Percentiles rank a stretch among this genome's conserved stretches.
Evolutionary conservation across 192 early-diverging fungal genomes (phyloP).

Genomic region (Mortierella claussenii): DNA sequence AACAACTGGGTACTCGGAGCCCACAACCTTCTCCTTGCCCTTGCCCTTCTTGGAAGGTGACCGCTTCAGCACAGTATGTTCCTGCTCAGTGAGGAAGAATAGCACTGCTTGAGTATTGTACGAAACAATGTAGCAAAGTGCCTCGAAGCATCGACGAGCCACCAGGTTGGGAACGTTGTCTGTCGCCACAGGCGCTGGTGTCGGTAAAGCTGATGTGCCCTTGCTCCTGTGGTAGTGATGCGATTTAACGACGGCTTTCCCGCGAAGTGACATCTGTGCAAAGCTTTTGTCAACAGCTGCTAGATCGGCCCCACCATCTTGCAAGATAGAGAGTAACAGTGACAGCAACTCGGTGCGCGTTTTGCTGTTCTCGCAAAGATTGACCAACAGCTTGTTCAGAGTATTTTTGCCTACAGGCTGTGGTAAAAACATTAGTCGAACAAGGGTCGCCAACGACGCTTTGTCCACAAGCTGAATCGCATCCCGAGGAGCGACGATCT

Average conservation of each 20-base stretch:
- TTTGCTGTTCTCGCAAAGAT: constrained; percentile 90
- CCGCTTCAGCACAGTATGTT: constrained; percentile 64
- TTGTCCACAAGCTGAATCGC: constrained; percentile 86
- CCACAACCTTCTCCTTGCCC: constrained; percentile 66
- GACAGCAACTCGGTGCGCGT: constrained; percentile 87
- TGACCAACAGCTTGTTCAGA: constrained; percentile 76
- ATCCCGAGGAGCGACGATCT: constrained; percentile 63
- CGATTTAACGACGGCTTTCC: constrained; percentile 60
- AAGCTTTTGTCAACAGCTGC: constrained; percentile 81
- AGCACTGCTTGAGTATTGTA: constrained; percentile 81
- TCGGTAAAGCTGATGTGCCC: constrained; percentile 16
- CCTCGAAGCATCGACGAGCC: constrained; percentile 88
- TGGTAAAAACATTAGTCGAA: constrained; percentile 90
- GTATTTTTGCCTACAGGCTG: constrained; percentile 75
- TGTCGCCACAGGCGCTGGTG: constrained; percentile 38
- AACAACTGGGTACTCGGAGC: constrained; percentile 76
- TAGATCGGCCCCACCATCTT: constrained; percentile 82
- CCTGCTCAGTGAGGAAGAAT: constrained; percentile 83
- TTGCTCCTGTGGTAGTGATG: constrained; percentile 46
- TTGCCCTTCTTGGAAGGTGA: constrained; percentile 67
- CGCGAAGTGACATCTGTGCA: constrained; percentile 75
- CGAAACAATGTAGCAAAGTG: constrained; percentile 80
- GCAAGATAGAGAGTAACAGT: constrained; percentile 86
- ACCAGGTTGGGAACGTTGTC: constrained; percentile 90
- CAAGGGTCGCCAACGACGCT: constrained; percentile 80